Evolutionary conservation across 2,329 filamentous ascomycete species (phyloP).

Genomic region (Microdochium bolleyi): DNA sequence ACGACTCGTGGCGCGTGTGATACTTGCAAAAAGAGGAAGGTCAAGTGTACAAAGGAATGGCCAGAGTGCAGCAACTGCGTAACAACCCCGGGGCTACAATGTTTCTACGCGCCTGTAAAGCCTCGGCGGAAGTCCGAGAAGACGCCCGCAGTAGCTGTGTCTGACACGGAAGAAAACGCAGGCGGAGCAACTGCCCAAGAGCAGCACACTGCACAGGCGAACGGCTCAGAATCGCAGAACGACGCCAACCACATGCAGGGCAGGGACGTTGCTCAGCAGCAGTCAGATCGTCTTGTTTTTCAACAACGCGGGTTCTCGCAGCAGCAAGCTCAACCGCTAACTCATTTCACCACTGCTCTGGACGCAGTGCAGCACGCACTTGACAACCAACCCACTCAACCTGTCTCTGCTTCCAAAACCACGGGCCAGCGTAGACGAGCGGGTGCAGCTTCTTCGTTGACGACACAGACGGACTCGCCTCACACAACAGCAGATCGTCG

Average conservation of each 20-base stretch:
- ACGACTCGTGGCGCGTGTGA: slow-evolving; percentile 24
- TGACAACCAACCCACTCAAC: neutral
- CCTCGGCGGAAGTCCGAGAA: slow-evolving; percentile 17
- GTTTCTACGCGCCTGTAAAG: slow-evolving; percentile 18
- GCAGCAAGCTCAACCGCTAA: neutral
- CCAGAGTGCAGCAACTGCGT: slow-evolving; percentile 21
- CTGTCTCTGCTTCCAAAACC: neutral
- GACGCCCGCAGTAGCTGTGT: slow-evolving; percentile 7
- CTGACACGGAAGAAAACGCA: neutral
- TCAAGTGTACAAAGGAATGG: slow-evolving; percentile 24
- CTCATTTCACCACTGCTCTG: neutral
- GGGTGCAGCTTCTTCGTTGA: neutral
- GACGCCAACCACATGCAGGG: neutral
- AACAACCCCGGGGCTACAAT: slow-evolving; percentile 11
- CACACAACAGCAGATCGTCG: neutral
- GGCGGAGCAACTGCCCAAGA: neutral
- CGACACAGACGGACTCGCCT: neutral
- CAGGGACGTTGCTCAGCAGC: neutral
- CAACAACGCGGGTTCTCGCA: neutral
- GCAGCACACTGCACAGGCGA: neutral
- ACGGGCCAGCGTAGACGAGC: neutral
- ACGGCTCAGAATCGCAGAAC: neutral
- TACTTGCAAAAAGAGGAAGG: slow-evolving; percentile 19
- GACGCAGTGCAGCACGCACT: neutral
- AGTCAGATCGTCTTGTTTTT: neutral